A percentile compares a stretch with the other conserved stretches of the same genome.
phyloP scores from a whole-genome alignment of 2,329 filamentous ascomycete genomes.

The Cladosporium colombiae region DNA sequence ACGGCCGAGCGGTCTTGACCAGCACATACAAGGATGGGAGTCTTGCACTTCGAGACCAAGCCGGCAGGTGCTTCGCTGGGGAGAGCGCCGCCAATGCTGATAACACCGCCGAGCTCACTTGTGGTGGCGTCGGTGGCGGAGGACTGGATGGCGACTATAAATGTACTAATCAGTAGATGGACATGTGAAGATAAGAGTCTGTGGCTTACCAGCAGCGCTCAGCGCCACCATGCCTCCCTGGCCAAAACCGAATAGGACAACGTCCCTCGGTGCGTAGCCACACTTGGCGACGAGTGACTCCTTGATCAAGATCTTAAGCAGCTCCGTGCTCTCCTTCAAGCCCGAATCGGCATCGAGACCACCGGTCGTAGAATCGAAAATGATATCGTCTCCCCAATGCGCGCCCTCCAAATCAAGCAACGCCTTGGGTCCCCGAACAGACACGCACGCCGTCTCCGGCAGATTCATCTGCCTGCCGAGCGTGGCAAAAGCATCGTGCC shows the following conservation, averaged over 20 bases:
- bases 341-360: constrained; percentile 58
- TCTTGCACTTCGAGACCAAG: constrained; percentile 56
- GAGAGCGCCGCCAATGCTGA: constrained; percentile 64
- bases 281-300: constrained; percentile 51
- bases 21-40: constrained; percentile 64
- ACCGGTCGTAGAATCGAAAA: constrained; percentile 55
- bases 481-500: constrained; percentile 64
- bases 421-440: constrained; percentile 69
- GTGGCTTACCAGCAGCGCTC: constrained; percentile 42
- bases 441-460: constrained; percentile 74
- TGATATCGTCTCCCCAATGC: constrained; percentile 62
- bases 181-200: background rate
- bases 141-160: constrained; percentile 26
- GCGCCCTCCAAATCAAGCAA: constrained; percentile 68
- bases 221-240: constrained; percentile 60
- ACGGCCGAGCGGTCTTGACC: constrained; percentile 55
- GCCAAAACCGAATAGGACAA: constrained; percentile 58
- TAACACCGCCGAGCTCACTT: constrained; percentile 57
- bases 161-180: background rate
- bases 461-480: constrained; percentile 71
- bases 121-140: constrained; percentile 20
- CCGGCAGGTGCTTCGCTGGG: constrained; percentile 50
- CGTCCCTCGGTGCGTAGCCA: constrained; percentile 50
- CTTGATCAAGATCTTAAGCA: constrained; percentile 47
- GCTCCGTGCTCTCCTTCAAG: constrained; percentile 45